These are phyloP conservation scores for Entomortierella lignicola DNA, from an alignment of 192 early-diverging fungal species.

Conservation along the genomic window DNA sequence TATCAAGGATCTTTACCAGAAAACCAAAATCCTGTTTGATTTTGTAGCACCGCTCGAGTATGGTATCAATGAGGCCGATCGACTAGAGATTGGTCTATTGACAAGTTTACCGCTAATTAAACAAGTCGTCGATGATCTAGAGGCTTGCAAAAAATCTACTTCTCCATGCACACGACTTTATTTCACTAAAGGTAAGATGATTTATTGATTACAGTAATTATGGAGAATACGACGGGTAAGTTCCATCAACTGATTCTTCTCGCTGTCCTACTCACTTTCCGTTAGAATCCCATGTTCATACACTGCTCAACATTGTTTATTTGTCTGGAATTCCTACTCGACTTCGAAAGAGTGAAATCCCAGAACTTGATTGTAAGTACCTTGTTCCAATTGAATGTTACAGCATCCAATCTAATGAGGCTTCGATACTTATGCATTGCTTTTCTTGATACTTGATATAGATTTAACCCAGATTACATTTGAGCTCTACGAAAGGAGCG, in stretches of 20 bases:
- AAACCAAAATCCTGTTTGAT: conserved; percentile 90
- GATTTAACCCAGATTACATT: conserved; percentile 98
- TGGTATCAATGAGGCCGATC: conserved; percentile 85
- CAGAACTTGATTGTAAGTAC: conserved; percentile 91
- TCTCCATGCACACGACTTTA: conserved; percentile 83
- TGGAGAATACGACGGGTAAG: no score
- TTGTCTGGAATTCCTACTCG: conserved; percentile 84
- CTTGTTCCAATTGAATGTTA: no score
- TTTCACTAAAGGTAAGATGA: conserved; percentile 86
- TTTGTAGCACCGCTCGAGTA: conserved; percentile 95
- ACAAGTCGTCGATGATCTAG: conserved; percentile 82
- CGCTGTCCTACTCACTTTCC: background rate
- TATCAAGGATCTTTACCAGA: conserved; percentile 77
- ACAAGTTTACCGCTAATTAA: conserved; percentile 80
- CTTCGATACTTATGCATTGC: no score
- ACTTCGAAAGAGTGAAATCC: conserved; percentile 70
- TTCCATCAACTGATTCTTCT: background rate
- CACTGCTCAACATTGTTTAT: conserved; percentile 91
- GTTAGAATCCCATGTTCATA: conserved; percentile 90
- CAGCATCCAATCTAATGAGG: no score
- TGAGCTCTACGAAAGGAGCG: conserved; percentile 90
- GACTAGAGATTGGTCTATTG: conserved; percentile 86
- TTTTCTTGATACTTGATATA: conserved; percentile 25
- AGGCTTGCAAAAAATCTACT: conserved; percentile 60
- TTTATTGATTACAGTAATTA: background rate